phyloP scores from a whole-genome alignment of 805 yeast species.

The Pichia californica region DNA sequence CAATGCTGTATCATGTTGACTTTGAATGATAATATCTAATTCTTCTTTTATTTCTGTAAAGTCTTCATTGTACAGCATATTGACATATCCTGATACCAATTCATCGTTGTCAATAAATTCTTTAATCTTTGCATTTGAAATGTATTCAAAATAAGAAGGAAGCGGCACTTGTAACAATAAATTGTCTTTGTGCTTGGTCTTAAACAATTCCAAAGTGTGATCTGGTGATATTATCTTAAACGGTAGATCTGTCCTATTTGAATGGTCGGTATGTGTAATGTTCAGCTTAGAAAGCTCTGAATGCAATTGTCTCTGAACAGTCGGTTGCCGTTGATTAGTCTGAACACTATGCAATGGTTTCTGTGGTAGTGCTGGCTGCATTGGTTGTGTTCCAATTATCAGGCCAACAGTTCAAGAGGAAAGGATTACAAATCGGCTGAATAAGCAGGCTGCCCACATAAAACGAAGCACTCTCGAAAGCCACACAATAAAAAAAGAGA shows the following conservation, averaged over 20 bases:
- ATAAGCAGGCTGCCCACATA: too few species aligned
- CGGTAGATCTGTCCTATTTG: not conserved
- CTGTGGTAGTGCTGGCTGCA: conserved; percentile 4
- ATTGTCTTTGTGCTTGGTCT: not conserved
- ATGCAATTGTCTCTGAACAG: too few species aligned
- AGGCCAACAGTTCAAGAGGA: too few species aligned
- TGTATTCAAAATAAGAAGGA: conserved; percentile 21
- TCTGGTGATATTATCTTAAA: not conserved
- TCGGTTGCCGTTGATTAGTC: too few species aligned
- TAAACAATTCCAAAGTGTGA: not conserved
- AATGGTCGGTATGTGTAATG: not conserved
- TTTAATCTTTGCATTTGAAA: conserved; percentile 18
- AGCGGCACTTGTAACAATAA: conserved; percentile 7
- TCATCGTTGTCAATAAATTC: conserved; percentile 15
- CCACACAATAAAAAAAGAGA: too few species aligned
- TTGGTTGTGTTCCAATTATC: too few species aligned
- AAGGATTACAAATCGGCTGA: too few species aligned
- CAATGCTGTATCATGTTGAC: conserved; percentile 32
- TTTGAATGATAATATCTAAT: conserved; percentile 31
- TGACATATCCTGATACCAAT: conserved; percentile 17
- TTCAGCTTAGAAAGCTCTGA: too few species aligned
- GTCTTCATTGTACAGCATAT: conserved; percentile 10
- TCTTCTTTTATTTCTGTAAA: conserved; percentile 12
- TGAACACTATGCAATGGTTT: too few species aligned
- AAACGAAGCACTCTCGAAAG: too few species aligned